Conservation (phyloP, 108 stramenopile species). For the Nitzschia palea region DNA sequence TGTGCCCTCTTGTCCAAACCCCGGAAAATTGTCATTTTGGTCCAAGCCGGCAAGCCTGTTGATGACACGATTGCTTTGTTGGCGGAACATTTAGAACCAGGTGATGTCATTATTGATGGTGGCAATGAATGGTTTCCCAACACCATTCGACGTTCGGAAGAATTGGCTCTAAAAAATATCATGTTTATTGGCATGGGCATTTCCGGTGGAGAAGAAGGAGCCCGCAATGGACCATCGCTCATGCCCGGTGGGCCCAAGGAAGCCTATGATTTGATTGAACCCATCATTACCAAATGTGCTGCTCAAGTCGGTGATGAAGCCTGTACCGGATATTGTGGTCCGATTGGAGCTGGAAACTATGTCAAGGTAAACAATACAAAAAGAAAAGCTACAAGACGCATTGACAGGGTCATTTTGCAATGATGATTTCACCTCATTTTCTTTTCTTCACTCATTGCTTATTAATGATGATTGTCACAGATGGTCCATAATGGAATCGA, state of each 20-base stretch:
- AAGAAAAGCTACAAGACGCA: no score
- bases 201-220: slow-evolving; percentile 98
- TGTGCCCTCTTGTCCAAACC: slow-evolving; percentile 74
- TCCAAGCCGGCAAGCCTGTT: slow-evolving; percentile 97
- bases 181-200: slow-evolving; percentile 98
- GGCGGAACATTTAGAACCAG: slow-evolving; percentile 79
- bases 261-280: slow-evolving; percentile 93
- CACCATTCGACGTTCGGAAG: slow-evolving; percentile 89
- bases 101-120: slow-evolving; percentile 97
- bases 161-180: slow-evolving; percentile 84
- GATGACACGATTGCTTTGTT: slow-evolving; percentile 90
- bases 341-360: slow-evolving; percentile 92
- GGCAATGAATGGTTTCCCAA: slow-evolving; percentile 99
- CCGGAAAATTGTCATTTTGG: slow-evolving; percentile 93
- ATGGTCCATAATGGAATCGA: slow-evolving; percentile 99
- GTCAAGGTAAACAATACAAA: slow-evolving; percentile 77
- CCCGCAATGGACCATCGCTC: slow-evolving; percentile 94
- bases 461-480: slow-evolving; percentile 3
- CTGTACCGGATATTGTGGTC: slow-evolving; percentile 96
- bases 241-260: slow-evolving; percentile 98
- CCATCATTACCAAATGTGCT: slow-evolving; percentile 93
- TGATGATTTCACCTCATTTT: no score
- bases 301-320: slow-evolving; percentile 89
- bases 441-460: not conserved
- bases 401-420: no score